Percentiles rank a stretch among this genome's conserved stretches.
These are phyloP conservation scores for Annulohypoxylon stygium DNA, from an alignment of 495 filamentous ascomycete species.

Conservation along the genomic window DNA sequence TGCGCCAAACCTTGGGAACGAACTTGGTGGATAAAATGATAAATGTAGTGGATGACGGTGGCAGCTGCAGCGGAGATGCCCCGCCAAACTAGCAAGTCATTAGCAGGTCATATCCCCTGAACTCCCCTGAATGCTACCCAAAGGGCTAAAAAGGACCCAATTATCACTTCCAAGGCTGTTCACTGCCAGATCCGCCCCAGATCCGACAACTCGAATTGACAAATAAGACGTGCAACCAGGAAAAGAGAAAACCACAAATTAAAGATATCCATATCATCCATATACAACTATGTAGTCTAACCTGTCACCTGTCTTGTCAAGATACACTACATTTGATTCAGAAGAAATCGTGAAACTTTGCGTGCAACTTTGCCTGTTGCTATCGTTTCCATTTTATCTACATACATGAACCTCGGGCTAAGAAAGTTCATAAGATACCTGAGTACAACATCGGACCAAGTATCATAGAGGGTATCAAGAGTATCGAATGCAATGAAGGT, in stretches of 20 bases:
- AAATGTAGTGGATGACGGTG: constrained; percentile 4
- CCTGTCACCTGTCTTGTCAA: constrained; percentile 3
- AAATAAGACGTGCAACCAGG: constrained; percentile 32
- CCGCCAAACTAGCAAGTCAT: constrained; percentile 15
- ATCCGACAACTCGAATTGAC: constrained; percentile 30
- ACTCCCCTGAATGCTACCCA: constrained; percentile 18
- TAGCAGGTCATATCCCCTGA: constrained; percentile 12
- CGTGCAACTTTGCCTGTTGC: constrained; percentile 8
- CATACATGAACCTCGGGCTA: background rate
- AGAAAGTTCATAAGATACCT: constrained; percentile 7
- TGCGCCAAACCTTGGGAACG: constrained; percentile 22
- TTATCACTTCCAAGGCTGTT: constrained; percentile 11
- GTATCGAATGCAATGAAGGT: constrained; percentile 9
- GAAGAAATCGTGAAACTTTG: background rate
- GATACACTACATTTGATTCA: constrained; percentile 7
- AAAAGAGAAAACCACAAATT: constrained; percentile 1
- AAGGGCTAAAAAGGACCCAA: background rate
- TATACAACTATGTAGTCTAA: constrained; percentile 1
- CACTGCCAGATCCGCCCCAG: constrained; percentile 1
- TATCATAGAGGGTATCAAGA: constrained; percentile 35
- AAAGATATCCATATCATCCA: constrained; percentile 1
- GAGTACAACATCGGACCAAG: background rate
- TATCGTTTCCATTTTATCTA: constrained; percentile 8
- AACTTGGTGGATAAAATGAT: constrained; percentile 21
- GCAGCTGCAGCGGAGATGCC: constrained; percentile 13